A percentile compares a stretch with the other conserved stretches of the same genome.
phyloP scores from a whole-genome alignment of 2,329 filamentous ascomycete genomes.

The Fusarium chuoi region DNA sequence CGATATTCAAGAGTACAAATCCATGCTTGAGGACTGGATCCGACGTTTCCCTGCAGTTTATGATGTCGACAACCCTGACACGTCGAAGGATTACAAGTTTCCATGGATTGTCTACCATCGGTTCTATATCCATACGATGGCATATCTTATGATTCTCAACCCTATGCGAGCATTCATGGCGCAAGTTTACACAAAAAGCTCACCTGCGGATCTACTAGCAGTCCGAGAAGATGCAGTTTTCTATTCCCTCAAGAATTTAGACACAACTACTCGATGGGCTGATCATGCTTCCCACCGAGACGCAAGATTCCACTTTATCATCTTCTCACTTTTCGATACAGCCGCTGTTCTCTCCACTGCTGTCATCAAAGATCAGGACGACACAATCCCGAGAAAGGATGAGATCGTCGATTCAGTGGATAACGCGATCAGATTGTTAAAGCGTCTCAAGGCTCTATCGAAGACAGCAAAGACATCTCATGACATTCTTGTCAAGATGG shows the following conservation, averaged over 20 bases:
- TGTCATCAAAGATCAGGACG: conserved; percentile 58
- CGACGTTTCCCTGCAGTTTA: conserved; percentile 54
- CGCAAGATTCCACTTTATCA: conserved; percentile 61
- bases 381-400: conserved; percentile 52
- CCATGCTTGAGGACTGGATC: conserved; percentile 54
- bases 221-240: conserved; percentile 54
- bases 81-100: conserved; percentile 52
- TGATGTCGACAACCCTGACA: conserved; percentile 52
- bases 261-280: conserved; percentile 53
- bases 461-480: conserved; percentile 50
- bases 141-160: conserved; percentile 58
- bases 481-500: conserved; percentile 47
- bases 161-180: conserved; percentile 60
- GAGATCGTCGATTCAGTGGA: conserved; percentile 53
- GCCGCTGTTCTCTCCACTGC: conserved; percentile 61
- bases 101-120: conserved; percentile 58
- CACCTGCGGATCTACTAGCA: conserved; percentile 46
- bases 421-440: conserved; percentile 47
- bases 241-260: conserved; percentile 55
- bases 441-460: conserved; percentile 46
- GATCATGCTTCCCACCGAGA: conserved; percentile 57
- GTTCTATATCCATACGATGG: conserved; percentile 55
- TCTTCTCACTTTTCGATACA: conserved; percentile 63
- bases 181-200: conserved; percentile 44
- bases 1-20: conserved; percentile 47